Conservation (phyloP, 306 rosid genomes). For the Quercus dentata region DNA sequence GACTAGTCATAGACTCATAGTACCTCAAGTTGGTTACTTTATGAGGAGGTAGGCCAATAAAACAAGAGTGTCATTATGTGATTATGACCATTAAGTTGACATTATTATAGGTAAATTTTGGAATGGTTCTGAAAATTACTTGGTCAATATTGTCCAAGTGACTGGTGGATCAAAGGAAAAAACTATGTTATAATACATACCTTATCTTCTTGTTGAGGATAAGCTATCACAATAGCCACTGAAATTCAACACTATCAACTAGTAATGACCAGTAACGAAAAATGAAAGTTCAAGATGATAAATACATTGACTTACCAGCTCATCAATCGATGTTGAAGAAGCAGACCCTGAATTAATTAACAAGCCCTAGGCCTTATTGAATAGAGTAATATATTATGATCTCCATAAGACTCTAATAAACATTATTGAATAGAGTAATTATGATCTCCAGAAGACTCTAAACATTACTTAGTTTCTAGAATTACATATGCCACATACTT, state of each 20-base stretch:
- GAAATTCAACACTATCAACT: background rate
- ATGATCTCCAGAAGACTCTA: background rate
- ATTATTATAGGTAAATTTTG: background rate
- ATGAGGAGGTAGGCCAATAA: background rate
- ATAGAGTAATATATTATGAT: too few relatives aligned
- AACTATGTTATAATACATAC: background rate
- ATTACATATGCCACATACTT: too few relatives aligned
- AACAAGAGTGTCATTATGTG: background rate
- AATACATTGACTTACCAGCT: background rate
- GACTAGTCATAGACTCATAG: background rate
- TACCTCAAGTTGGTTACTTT: background rate
- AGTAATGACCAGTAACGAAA: background rate
- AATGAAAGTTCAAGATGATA: background rate
- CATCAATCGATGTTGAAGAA: too few relatives aligned
- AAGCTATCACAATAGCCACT: constrained; percentile 28
- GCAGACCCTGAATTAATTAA: too few relatives aligned
- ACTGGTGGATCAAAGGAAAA: background rate
- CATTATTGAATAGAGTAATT: background rate
- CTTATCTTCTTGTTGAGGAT: background rate
- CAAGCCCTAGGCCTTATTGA: too few relatives aligned
- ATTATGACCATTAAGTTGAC: background rate
- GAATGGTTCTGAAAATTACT: background rate
- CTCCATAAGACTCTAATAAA: background rate
- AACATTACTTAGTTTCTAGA: too few relatives aligned
- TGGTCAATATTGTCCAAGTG: background rate